Conservation (phyloP, 2,329 filamentous ascomycete species). For the Sclerotinia borealis region DNA sequence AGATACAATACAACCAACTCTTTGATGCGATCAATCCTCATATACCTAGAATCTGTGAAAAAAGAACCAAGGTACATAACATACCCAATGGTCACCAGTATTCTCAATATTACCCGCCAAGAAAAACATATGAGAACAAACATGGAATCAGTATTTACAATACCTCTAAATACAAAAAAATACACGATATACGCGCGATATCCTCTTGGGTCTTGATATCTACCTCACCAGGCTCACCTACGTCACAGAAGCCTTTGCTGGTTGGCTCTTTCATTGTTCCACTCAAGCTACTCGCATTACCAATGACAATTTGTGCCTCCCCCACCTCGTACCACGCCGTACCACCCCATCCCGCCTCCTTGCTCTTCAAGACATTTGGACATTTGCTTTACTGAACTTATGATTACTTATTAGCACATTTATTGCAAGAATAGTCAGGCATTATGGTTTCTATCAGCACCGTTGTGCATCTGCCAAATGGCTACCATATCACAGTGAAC, state of each 20-base stretch:
- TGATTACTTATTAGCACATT: background rate
- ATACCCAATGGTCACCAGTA: too few relatives aligned
- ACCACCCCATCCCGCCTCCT: background rate
- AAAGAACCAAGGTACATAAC: too few relatives aligned
- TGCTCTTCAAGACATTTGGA: background rate
- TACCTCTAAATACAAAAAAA: too few relatives aligned
- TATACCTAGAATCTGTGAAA: too few relatives aligned
- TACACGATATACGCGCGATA: too few relatives aligned
- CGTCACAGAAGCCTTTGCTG: background rate
- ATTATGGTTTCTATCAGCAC: slow-evolving; percentile 24
- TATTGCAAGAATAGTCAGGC: background rate
- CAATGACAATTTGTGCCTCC: background rate
- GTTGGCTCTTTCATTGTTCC: background rate
- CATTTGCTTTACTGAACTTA: background rate
- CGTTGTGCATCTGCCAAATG: slow-evolving; percentile 73
- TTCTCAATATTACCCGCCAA: too few relatives aligned
- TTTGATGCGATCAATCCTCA: too few relatives aligned
- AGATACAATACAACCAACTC: too few relatives aligned
- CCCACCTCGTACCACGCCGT: background rate
- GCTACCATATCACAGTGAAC: slow-evolving; percentile 72
- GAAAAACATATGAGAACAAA: too few relatives aligned
- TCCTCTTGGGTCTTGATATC: too few relatives aligned
- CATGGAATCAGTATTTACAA: too few relatives aligned
- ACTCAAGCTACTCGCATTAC: background rate
- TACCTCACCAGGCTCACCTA: too few relatives aligned